These are phyloP conservation scores for Parascedosporium putredinis DNA, from an alignment of 2,329 filamentous ascomycete species.

Conservation along the genomic window DNA sequence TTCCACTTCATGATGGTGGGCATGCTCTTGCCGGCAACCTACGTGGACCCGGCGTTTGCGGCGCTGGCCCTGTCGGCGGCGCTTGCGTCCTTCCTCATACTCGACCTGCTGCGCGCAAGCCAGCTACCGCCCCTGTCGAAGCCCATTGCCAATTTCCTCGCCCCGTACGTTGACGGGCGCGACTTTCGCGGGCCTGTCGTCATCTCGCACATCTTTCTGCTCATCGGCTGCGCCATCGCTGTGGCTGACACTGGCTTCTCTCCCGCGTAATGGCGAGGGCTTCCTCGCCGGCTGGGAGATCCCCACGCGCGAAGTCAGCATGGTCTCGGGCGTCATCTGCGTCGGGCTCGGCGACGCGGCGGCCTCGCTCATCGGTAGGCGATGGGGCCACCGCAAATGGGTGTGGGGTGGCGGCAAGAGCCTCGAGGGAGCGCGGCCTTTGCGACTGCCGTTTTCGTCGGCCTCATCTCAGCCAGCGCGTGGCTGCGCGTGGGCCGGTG, in stretches of 20 bases:
- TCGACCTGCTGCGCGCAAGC: conserved; percentile 81
- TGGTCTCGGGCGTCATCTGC: conserved; percentile 87
- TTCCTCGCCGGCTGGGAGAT: conserved; percentile 68
- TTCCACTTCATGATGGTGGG: conserved; percentile 98
- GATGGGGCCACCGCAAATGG: conserved; percentile 85
- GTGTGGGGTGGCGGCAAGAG: conserved; percentile 95
- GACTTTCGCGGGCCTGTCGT: conserved; percentile 91
- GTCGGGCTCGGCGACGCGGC: conserved; percentile 94
- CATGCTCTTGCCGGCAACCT: conserved; percentile 84
- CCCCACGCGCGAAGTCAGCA: conserved; percentile 63
- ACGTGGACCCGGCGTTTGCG: conserved; percentile 75
- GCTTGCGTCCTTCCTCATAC: conserved; percentile 73
- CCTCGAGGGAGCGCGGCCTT: conserved; percentile 83
- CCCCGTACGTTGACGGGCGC: conserved; percentile 87
- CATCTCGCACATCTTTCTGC: conserved; percentile 88
- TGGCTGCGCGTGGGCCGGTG: conserved; percentile 76
- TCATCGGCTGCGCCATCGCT: conserved; percentile 93
- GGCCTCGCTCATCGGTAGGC: conserved; percentile 77
- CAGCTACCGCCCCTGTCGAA: conserved; percentile 84
- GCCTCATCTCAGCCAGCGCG: conserved; percentile 56
- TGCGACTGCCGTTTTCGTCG: conserved; percentile 64
- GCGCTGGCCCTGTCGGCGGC: conserved; percentile 70
- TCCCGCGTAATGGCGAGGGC: conserved; percentile 43
- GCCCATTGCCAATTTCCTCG: conserved; percentile 75
- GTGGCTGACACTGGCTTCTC: conserved; percentile 73